phyloP scores from a whole-genome alignment of 495 filamentous ascomycete genomes.

The Thozetella sp. region DNA sequence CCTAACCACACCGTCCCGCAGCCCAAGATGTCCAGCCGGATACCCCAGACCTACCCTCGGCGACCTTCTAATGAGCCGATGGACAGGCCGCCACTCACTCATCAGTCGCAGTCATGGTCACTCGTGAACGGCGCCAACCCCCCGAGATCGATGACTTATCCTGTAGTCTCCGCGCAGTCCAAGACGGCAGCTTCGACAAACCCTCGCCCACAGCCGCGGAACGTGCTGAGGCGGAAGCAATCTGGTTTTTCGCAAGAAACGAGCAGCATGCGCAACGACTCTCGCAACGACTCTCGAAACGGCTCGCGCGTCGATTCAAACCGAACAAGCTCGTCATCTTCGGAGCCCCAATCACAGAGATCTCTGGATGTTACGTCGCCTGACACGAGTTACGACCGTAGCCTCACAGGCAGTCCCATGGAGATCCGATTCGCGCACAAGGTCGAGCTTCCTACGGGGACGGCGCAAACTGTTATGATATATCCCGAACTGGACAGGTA shows the following conservation, averaged over 20 bases:
- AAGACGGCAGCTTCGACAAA: constrained; percentile 15
- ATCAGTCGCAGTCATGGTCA: constrained; percentile 29
- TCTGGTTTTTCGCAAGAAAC: constrained; percentile 42
- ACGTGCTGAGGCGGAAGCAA: constrained; percentile 47
- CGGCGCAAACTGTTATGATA: constrained; percentile 35
- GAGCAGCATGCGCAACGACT: constrained; percentile 23
- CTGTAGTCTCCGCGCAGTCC: constrained; percentile 5
- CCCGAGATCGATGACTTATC: constrained; percentile 9
- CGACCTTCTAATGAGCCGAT: constrained; percentile 20
- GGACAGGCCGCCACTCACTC: constrained; percentile 25
- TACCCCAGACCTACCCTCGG: constrained; percentile 32
- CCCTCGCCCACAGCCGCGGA: constrained; percentile 28
- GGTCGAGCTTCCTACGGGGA: constrained; percentile 27
- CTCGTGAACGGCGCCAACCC: constrained; percentile 16
- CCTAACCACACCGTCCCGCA: constrained; percentile 27
- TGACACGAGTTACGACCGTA: constrained; percentile 30
- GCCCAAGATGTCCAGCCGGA: constrained; percentile 28
- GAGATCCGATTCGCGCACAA: constrained; percentile 34
- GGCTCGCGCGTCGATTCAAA: constrained; percentile 31
- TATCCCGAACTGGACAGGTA: constrained; percentile 60
- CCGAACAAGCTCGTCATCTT: constrained; percentile 39
- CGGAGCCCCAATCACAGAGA: constrained; percentile 30
- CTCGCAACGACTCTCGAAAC: constrained; percentile 27
- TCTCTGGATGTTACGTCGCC: constrained; percentile 23
- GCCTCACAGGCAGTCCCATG: constrained; percentile 37